These are phyloP conservation scores for Rhodotorula sp. DNA, from an alignment of 1,284 basidiomycete genomes.

Conservation along the genomic window DNA sequence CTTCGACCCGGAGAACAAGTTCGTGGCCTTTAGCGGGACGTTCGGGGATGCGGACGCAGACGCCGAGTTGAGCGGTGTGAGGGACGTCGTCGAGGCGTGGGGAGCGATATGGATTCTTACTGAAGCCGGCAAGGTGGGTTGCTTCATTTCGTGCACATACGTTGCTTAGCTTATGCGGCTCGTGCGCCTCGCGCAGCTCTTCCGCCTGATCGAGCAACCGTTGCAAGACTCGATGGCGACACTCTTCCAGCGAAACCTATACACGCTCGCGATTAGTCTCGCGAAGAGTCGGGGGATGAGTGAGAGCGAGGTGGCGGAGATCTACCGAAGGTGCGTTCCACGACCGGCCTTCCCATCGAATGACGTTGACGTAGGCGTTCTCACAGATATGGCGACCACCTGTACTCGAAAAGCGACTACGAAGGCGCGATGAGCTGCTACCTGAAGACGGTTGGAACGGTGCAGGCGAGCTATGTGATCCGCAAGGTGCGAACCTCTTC, in stretches of 20 bases:
- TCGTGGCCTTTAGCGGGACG: conserved; percentile 69
- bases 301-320: conserved; percentile 70
- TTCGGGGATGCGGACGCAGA: conserved; percentile 57
- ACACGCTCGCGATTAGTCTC: conserved; percentile 63
- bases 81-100: conserved; percentile 76
- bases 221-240: conserved; percentile 25
- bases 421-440: conserved; percentile 92
- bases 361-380: neutral
- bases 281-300: conserved; percentile 59
- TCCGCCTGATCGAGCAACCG: conserved; percentile 49
- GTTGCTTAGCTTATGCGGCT: conserved; percentile 3
- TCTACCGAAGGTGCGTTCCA: conserved; percentile 60
- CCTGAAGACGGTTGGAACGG: conserved; percentile 79
- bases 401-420: conserved; percentile 88
- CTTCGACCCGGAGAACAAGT: conserved; percentile 90
- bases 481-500: conserved; percentile 67
- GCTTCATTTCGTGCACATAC: neutral
- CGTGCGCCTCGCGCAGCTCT: conserved; percentile 55
- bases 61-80: conserved; percentile 57
- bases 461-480: conserved; percentile 94
- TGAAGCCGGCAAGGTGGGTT: conserved; percentile 63
- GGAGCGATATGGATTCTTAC: conserved; percentile 72
- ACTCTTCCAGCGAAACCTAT: conserved; percentile 35
- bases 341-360: neutral
- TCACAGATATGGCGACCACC: conserved; percentile 76